Conservation (phyloP, 371 early-diverging fungal species). For the Mucor saturninus region DNA sequence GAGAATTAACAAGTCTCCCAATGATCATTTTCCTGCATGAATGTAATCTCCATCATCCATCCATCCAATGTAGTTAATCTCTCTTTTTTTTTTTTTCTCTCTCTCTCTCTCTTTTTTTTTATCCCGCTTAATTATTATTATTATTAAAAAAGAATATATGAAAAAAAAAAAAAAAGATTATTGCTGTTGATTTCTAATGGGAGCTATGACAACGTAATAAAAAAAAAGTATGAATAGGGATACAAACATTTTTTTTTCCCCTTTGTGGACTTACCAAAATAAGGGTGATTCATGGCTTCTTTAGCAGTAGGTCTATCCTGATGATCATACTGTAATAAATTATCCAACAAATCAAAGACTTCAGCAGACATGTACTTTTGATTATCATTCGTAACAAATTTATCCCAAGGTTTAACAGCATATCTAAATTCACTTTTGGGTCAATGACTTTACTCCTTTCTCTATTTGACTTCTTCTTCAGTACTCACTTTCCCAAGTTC, state of each 20-base stretch:
- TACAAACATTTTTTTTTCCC: background rate
- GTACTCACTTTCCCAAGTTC: constrained; percentile 65
- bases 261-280: constrained; percentile 70
- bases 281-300: constrained; percentile 49
- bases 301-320: constrained; percentile 96
- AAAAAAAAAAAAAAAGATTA: background rate
- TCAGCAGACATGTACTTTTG: constrained; percentile 88
- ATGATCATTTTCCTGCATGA: background rate
- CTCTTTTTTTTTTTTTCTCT: constrained; percentile 1
- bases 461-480: background rate
- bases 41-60: background rate
- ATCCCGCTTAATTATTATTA: constrained; percentile 4
- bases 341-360: constrained; percentile 93
- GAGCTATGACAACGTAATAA: constrained; percentile 16
- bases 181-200: constrained; percentile 21
- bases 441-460: background rate
- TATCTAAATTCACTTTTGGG: constrained; percentile 44
- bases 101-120: background rate
- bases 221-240: constrained; percentile 2
- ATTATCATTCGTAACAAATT: constrained; percentile 90
- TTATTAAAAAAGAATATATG: background rate
- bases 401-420: constrained; percentile 94
- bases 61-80: background rate
- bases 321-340: constrained; percentile 96
- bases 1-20: background rate